Evolutionary conservation across 2,329 filamentous ascomycete species (phyloP).

Genomic region (Pseudovirgaria hyperparasitica): DNA sequence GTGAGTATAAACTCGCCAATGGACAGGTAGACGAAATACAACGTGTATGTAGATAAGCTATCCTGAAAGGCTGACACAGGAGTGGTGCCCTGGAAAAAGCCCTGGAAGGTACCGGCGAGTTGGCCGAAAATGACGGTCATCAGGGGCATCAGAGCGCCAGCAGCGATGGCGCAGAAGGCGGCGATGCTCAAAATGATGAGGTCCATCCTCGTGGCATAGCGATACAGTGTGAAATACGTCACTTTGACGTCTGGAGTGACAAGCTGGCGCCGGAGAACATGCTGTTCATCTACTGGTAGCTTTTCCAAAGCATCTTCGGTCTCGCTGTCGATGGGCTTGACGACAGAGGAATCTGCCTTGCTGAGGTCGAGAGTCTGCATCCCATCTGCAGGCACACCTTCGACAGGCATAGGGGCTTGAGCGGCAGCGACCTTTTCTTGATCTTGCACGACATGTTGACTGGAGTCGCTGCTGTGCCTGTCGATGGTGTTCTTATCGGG

Average conservation of each 20-base stretch:
- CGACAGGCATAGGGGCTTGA: no score
- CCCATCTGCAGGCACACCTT: no score
- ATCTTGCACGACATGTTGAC: no score
- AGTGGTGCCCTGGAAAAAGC: slow-evolving; percentile 5
- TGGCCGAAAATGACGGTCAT: slow-evolving; percentile 42
- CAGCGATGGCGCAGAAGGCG: slow-evolving; percentile 50
- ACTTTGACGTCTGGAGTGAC: slow-evolving; percentile 30
- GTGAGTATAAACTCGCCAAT: slow-evolving; percentile 7
- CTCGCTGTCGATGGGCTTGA: no score
- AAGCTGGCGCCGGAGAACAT: no score
- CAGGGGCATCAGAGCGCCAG: slow-evolving; percentile 58
- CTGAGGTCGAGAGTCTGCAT: no score
- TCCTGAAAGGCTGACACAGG: slow-evolving; percentile 5
- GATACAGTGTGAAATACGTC: slow-evolving; percentile 32
- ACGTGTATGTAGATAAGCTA: slow-evolving; percentile 4
- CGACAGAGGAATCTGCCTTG: no score
- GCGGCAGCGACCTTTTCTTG: no score
- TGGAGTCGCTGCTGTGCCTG: no score
- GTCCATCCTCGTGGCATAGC: slow-evolving; percentile 31
- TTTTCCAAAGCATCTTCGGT: no score
- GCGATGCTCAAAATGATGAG: slow-evolving; percentile 37
- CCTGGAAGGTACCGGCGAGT: slow-evolving; percentile 7
- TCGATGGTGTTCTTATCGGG: no score
- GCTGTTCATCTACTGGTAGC: no score
- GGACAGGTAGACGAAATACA: slow-evolving; percentile 16